Base-by-base conservation (phyloP, 2,329 filamentous ascomycete species). In the Alternaria sp. region DNA sequence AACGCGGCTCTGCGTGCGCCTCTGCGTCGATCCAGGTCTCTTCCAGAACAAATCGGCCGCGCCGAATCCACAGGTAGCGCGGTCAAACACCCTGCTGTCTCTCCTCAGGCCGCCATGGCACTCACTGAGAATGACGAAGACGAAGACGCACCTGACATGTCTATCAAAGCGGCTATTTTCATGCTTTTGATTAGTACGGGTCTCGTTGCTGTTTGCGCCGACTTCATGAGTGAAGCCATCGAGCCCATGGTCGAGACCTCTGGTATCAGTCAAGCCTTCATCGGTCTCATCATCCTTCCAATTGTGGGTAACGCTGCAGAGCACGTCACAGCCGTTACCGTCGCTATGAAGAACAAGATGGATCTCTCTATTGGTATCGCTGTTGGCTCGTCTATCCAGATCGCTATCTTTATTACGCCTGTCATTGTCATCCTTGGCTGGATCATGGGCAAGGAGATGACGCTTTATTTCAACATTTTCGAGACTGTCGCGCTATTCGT, bases 261-360 rank as follows among this genome's bases (percentile, higher is more conserved):
- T 13, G 79, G 78, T 11, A 80, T 93, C 58, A 90, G 85, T 61
- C 84, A 91, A 71, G 89, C 90, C 33, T 93, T 94, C 63, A 88
- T 93, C 61, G 91, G 91, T 68, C 83, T 93, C 10, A 93, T 94
- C 67, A 86, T 94, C 51, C 80, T 94, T 4, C 90, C 90, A 8
- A 92, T 93, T 67, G 90, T 93, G n/a, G 90, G 90, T 37, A 93
- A 93, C 69, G 90, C 90, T 2, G 90, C 90, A 13, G 90, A 93
- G 79, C 90, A 93, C 80, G 89, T 90, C 21, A 93, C 90, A 0
- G 90, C 90, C 6, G 90, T 93, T 53, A 91, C 87, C 0, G 90
- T 93, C 1, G 90, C 91, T 6, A 84, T 88, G 67, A 92, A 93
- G 82, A 91, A 93, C 78, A 93, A 93, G 79, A 92, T 93, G 89